These are phyloP conservation scores for Aechmea fasciata DNA, from an alignment of 176 grass and related monocot genomes.

Conservation along the genomic window DNA sequence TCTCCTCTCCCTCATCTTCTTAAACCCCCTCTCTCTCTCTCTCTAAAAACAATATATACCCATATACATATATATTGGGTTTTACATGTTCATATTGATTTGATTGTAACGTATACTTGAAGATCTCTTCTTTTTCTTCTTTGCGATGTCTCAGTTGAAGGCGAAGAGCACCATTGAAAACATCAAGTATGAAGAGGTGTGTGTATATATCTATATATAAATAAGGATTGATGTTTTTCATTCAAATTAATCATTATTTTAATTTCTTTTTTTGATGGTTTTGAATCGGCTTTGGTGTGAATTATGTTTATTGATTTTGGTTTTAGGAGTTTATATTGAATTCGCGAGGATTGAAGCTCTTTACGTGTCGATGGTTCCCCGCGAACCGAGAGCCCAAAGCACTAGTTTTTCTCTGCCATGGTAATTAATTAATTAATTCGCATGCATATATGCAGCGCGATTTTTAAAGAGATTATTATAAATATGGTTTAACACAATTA, in stretches of 20 bases:
- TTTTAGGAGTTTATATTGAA: slow-evolving; percentile 53
- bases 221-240: no score
- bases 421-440: slow-evolving; percentile 35
- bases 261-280: background rate
- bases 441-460: background rate
- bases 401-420: slow-evolving; percentile 64
- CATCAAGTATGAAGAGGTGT: no score
- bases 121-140: no score
- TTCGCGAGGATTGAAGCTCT: slow-evolving; percentile 35
- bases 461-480: background rate
- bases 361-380: slow-evolving; percentile 58
- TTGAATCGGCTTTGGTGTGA: background rate
- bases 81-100: no score
- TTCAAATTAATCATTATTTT: background rate
- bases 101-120: no score
- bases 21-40: no score
- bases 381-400: slow-evolving; percentile 41
- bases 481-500: background rate
- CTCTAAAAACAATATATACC: no score
- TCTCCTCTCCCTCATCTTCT: no score
- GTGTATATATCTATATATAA: no score
- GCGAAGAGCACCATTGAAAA: no score
- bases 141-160: no score
- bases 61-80: no score
- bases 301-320: background rate